Conservation (phyloP, 2,329 filamentous ascomycete genomes). For the Graphilbum sp. region DNA sequence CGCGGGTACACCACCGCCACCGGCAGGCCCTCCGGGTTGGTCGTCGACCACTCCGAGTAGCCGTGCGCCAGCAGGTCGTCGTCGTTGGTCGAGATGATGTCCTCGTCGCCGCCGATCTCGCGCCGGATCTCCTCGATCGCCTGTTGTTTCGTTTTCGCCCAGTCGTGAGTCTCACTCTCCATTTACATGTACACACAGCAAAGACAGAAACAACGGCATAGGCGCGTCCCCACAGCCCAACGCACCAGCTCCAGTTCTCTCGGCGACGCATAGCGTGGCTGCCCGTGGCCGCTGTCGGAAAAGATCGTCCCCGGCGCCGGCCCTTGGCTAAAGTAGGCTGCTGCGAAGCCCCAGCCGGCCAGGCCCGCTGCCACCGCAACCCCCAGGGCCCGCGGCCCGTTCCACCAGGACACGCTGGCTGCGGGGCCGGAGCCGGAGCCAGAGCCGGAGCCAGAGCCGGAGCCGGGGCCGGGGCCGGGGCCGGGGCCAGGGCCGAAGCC, state of each 20-base stretch:
- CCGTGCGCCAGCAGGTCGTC: conserved; percentile 46
- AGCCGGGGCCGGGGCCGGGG: too few species aligned
- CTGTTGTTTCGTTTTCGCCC: too few species aligned
- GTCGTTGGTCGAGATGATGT: conserved; percentile 44
- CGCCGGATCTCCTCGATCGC: conserved; percentile 28
- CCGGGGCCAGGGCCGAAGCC: too few species aligned
- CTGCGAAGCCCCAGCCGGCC: conserved; percentile 24
- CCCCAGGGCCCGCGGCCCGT: conserved; percentile 18
- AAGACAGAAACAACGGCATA: background rate
- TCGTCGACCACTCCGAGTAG: conserved; percentile 52
- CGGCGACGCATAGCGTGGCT: conserved; percentile 22
- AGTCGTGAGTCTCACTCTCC: too few species aligned
- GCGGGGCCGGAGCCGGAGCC: too few species aligned
- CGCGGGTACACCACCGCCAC: conserved; percentile 50
- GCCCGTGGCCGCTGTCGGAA: conserved; percentile 13
- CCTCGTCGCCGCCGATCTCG: conserved; percentile 26
- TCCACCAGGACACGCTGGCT: conserved; percentile 6
- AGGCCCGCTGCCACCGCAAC: conserved; percentile 22
- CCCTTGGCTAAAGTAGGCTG: conserved; percentile 11
- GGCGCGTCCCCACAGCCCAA: background rate
- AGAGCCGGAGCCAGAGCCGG: too few species aligned
- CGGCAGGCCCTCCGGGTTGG: conserved; percentile 41
- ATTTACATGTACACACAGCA: too few species aligned
- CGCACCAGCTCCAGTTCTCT: conserved; percentile 26
- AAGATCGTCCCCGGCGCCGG: conserved; percentile 11